A percentile compares a stretch with the other conserved stretches of the same genome.
phyloP scores from a whole-genome alignment of 2,329 filamentous ascomycete genomes.

The Colletotrichum costaricense region DNA sequence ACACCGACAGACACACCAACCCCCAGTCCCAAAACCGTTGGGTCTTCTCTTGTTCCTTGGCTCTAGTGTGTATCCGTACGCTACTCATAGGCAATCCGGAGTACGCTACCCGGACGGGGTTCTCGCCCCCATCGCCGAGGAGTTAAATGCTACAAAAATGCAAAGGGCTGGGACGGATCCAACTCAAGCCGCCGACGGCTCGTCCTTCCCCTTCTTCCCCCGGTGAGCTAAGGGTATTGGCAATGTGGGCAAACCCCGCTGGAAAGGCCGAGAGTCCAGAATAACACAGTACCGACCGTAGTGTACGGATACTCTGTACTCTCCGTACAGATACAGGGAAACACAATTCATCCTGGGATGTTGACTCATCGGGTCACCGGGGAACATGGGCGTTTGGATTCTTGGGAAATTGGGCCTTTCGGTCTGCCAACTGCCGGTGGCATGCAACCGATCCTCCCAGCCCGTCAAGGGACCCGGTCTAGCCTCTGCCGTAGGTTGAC shows the following conservation, averaged over 20 bases:
- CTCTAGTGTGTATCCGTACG: background rate
- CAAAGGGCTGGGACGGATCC: background rate
- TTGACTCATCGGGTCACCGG: conserved; percentile 30
- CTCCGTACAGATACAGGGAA: background rate
- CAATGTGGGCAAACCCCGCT: background rate
- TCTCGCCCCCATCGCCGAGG: background rate
- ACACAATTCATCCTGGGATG: conserved; percentile 2
- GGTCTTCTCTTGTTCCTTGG: background rate
- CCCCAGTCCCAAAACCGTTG: conserved; percentile 13
- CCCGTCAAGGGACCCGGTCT: conserved; percentile 6
- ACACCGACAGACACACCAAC: background rate
- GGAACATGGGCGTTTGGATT: background rate
- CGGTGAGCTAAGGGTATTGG: conserved; percentile 2
- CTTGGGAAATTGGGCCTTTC: conserved; percentile 17
- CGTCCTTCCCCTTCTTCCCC: conserved; percentile 6
- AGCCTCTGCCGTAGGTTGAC: background rate
- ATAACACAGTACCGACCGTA: background rate
- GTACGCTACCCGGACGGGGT: background rate
- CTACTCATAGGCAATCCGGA: background rate
- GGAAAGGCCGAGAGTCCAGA: background rate
- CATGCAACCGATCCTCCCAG: background rate
- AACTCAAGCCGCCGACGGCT: conserved; percentile 20
- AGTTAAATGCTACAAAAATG: background rate
- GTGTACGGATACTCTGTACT: no score
- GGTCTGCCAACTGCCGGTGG: conserved; percentile 19